A percentile compares a stretch with the other conserved stretches of the same genome.
phyloP scores from a whole-genome alignment of 2,329 filamentous ascomycete species.

The Exserohilum rostratum region DNA sequence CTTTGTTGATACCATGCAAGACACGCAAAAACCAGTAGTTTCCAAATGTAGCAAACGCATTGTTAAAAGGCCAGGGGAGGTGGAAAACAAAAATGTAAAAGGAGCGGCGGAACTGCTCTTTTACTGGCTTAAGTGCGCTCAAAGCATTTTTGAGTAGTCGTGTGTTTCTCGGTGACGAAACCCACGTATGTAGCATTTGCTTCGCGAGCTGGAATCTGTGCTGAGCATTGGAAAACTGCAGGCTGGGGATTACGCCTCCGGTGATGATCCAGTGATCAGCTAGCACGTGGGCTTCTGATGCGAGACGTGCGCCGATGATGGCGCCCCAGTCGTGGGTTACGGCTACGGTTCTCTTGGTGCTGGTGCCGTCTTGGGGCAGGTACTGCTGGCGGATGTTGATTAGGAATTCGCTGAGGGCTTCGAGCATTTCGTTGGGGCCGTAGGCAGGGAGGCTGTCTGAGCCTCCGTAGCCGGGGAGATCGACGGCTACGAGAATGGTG shows the following conservation, averaged over 20 bases:
- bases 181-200: conserved; percentile 59
- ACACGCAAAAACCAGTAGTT: conserved; percentile 56
- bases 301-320: conserved; percentile 59
- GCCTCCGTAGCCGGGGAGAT: conserved; percentile 65
- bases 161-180: conserved; percentile 52
- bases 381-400: conserved; percentile 57
- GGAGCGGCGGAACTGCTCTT: conserved; percentile 57
- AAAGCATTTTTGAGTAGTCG: conserved; percentile 54
- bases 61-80: conserved; percentile 55
- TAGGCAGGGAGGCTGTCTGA: conserved; percentile 60
- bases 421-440: conserved; percentile 58
- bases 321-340: conserved; percentile 64
- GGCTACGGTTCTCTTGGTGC: conserved; percentile 50
- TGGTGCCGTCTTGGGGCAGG: conserved; percentile 25
- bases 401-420: conserved; percentile 61
- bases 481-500: conserved; percentile 58
- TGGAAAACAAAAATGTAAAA: conserved; percentile 63
- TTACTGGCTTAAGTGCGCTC: conserved; percentile 53
- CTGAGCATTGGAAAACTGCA: conserved; percentile 52
- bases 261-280: conserved; percentile 62
- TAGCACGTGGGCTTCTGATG: conserved; percentile 62
- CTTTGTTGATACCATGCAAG: conserved; percentile 49
- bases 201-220: conserved; percentile 50
- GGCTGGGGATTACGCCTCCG: conserved; percentile 56
- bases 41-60: conserved; percentile 55